These are phyloP conservation scores for Cinnamomum chago DNA, from an alignment of 164 flowering plant species.

Conservation along the genomic window DNA sequence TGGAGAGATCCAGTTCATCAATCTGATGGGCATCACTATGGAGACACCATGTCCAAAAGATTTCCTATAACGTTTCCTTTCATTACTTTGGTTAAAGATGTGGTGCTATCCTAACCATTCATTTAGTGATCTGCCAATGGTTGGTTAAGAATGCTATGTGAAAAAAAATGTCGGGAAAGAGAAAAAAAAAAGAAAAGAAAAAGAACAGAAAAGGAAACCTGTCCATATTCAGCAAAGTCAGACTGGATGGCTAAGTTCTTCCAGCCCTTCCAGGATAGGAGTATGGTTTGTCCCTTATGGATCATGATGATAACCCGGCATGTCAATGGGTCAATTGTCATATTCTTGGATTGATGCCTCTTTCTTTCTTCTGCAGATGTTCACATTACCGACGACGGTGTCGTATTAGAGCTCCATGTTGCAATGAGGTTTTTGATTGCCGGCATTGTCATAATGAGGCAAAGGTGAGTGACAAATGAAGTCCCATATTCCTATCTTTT, in stretches of 20 bases:
- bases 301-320: not conserved
- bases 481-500: too few relatives aligned
- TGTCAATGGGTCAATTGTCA: not conserved
- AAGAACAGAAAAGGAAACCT: not conserved
- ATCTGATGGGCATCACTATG: not conserved
- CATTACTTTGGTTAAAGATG: too few relatives aligned
- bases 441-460: conserved; percentile 87
- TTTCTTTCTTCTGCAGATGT: conserved; percentile 43
- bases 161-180: too few relatives aligned
- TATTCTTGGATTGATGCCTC: not conserved
- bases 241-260: too few relatives aligned
- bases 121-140: not conserved
- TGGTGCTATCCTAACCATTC: too few relatives aligned
- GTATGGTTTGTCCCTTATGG: not conserved
- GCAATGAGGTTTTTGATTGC: conserved; percentile 82
- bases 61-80: not conserved
- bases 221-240: not conserved
- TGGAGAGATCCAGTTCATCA: not conserved
- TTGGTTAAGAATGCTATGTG: not conserved
- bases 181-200: too few relatives aligned
- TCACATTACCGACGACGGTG: conserved; percentile 76
- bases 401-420: conserved; percentile 83
- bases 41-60: not conserved
- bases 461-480: conserved; percentile 28
- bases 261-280: not conserved